phyloP scores from a whole-genome alignment of 495 filamentous ascomycete genomes.

The Penicilliopsis zonata region DNA sequence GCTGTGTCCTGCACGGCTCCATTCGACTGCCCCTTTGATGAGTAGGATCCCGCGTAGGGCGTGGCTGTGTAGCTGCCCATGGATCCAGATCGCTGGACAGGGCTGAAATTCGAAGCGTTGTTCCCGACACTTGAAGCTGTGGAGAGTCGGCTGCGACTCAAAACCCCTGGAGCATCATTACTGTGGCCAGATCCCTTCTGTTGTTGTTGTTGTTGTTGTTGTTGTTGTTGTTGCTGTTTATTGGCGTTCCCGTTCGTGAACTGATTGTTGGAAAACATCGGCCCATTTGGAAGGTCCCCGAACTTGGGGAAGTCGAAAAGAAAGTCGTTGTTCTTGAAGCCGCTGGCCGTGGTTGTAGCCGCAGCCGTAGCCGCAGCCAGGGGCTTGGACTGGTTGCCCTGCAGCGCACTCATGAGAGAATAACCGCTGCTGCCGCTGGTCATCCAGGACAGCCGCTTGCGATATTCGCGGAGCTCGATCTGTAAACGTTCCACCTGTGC shows the following conservation, averaged over 20 bases:
- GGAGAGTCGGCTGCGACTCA: too few species aligned
- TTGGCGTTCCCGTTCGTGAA: constrained; percentile 20
- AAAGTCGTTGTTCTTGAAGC: constrained; percentile 67
- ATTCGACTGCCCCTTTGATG: constrained; percentile 12
- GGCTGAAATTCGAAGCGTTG: too few species aligned
- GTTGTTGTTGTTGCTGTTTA: not conserved
- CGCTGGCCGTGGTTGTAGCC: too few species aligned
- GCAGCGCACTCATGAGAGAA: constrained; percentile 36
- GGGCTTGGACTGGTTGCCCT: constrained; percentile 22
- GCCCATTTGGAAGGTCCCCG: constrained; percentile 60
- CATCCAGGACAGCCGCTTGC: constrained; percentile 64
- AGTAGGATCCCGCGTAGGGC: constrained; percentile 5
- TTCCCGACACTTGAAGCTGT: too few species aligned
- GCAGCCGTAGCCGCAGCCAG: too few species aligned
- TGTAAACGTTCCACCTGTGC: constrained; percentile 80
- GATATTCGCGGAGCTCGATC: constrained; percentile 77
- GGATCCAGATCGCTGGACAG: constrained; percentile 4
- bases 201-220: too few species aligned
- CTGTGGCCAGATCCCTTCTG: too few species aligned
- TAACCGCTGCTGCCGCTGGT: constrained; percentile 32
- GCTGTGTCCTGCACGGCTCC: constrained; percentile 24
- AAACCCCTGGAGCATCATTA: too few species aligned
- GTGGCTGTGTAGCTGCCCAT: constrained; percentile 3
- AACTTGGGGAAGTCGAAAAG: constrained; percentile 94
- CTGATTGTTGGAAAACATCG: constrained; percentile 39